These are phyloP conservation scores for Metarhizium album DNA, from an alignment of 2,329 filamentous ascomycete genomes.

Conservation along the genomic window DNA sequence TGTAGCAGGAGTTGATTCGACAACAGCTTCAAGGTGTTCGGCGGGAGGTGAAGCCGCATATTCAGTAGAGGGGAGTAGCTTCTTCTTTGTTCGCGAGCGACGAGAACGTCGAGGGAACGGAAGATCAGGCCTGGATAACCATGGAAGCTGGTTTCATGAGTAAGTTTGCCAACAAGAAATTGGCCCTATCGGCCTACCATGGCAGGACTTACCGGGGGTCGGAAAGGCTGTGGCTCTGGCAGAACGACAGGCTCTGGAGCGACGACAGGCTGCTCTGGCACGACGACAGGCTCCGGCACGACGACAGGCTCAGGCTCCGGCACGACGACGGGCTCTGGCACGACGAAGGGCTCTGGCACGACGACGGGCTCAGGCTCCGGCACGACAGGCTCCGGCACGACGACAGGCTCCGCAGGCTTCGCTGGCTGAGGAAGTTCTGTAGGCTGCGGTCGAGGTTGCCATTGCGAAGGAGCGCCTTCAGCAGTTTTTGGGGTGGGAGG, in stretches of 20 bases:
- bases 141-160: constrained; percentile 38
- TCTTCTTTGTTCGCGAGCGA: constrained; percentile 32
- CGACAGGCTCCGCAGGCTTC: constrained; percentile 3
- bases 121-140: constrained; percentile 40
- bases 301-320: constrained; percentile 24
- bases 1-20: constrained; percentile 10
- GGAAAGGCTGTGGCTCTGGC: constrained; percentile 25
- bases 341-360: constrained; percentile 10
- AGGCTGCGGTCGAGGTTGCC: constrained; percentile 6
- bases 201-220: constrained; percentile 36
- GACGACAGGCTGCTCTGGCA: no score
- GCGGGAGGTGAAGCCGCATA: constrained; percentile 32
- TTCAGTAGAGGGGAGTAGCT: constrained; percentile 24
- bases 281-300: constrained; percentile 8
- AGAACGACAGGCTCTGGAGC: constrained; percentile 5
- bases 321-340: constrained; percentile 8
- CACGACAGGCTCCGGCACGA: no score
- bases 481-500: constrained; percentile 33
- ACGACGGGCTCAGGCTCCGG: no score
- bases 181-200: not conserved
- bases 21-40: constrained; percentile 24
- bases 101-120: constrained; percentile 35
- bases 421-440: not conserved
- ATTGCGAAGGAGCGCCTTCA: constrained; percentile 17
- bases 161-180: not conserved